These are phyloP conservation scores for Myriosclerotinia scirpicola DNA, from an alignment of 2,329 filamentous ascomycete genomes.

Conservation along the genomic window DNA sequence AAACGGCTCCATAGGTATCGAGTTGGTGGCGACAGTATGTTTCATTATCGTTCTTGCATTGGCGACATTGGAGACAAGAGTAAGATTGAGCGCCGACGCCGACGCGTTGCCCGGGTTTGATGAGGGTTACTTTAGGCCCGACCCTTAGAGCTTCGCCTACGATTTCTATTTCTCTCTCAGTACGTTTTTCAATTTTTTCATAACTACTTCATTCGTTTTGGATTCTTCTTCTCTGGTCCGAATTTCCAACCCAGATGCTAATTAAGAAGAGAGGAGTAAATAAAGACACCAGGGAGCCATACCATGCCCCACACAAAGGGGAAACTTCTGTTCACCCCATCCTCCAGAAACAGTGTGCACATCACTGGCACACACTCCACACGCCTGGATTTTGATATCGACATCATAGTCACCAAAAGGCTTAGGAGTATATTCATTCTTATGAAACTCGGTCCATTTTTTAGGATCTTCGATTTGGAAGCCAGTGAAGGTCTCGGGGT, in stretches of 20 bases:
- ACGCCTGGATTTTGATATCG: conserved; percentile 82
- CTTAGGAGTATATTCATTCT: conserved; percentile 71
- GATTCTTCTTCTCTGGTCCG: neutral
- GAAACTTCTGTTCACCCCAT: conserved; percentile 52
- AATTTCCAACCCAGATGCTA: neutral
- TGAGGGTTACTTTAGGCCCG: conserved; percentile 61
- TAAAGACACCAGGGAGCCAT: neutral
- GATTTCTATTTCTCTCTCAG: conserved; percentile 52
- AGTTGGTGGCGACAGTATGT: conserved; percentile 53
- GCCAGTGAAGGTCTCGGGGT: conserved; percentile 60
- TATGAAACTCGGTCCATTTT: conserved; percentile 40
- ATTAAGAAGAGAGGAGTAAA: neutral
- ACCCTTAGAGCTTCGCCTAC: conserved; percentile 68
- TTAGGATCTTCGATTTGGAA: conserved; percentile 53
- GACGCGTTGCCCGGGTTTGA: conserved; percentile 54
- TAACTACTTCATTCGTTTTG: neutral
- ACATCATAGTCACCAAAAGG: conserved; percentile 85
- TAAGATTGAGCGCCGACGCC: conserved; percentile 56
- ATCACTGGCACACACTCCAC: conserved; percentile 73
- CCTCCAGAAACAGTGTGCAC: conserved; percentile 67
- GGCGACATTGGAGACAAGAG: conserved; percentile 54
- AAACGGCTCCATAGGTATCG: conserved; percentile 52
- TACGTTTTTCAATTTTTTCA: neutral
- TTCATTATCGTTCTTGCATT: conserved; percentile 56
- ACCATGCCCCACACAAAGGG: conserved; percentile 54